Conservation (phyloP, 306 rosid genomes). For the Dalbergia cultrata region DNA sequence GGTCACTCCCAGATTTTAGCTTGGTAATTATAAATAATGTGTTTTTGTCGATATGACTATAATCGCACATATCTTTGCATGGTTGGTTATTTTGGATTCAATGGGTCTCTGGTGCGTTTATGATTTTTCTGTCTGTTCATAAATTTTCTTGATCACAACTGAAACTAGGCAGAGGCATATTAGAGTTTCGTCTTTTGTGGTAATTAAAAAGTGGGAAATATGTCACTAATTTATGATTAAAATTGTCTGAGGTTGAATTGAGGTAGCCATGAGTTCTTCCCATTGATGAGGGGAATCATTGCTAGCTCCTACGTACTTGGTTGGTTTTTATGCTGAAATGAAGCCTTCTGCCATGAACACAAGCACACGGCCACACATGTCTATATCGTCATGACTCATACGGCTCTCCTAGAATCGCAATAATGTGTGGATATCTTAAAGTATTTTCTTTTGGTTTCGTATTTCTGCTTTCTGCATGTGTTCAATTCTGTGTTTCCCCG, state of each 20-base stretch:
- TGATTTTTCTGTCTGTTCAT: conserved; percentile 9
- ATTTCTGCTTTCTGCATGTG: not conserved
- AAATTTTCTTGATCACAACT: not conserved
- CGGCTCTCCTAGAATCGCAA: not conserved
- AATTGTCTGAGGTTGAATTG: not conserved
- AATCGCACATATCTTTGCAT: not conserved
- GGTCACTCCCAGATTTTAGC: not conserved
- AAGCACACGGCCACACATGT: not conserved
- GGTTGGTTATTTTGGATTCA: not conserved
- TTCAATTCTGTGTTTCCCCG: no score
- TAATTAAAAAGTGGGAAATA: not conserved
- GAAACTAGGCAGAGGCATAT: not conserved
- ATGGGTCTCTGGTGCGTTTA: not conserved
- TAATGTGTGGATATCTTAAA: not conserved
- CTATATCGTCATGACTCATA: no score
- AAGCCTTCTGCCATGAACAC: not conserved
- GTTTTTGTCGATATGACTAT: not conserved
- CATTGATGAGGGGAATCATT: no score
- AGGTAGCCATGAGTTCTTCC: not conserved
- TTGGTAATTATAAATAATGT: not conserved
- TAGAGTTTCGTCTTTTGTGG: not conserved
- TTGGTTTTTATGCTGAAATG: not conserved
- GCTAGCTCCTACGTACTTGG: not conserved
- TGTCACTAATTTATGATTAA: not conserved
- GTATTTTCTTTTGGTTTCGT: not conserved